Conservation (phyloP, 441 rosid genomes). For the Metrosideros polymorpha region DNA sequence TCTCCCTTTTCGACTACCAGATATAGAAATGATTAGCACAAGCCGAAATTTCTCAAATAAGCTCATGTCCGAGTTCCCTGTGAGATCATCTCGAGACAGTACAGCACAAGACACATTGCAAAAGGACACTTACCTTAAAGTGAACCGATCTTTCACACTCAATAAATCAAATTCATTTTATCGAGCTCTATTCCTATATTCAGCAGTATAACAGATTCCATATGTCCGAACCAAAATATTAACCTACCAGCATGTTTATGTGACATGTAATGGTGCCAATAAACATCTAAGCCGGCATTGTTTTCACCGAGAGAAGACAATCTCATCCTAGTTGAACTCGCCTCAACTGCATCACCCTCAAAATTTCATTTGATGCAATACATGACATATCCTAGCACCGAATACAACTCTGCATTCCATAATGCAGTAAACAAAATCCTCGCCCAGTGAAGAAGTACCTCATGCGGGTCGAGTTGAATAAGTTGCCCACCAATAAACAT, state of each 20-base stretch:
- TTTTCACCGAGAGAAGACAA: neutral
- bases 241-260: neutral
- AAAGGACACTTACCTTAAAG: neutral
- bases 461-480: neutral
- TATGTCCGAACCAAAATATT: neutral
- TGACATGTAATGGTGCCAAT: neutral
- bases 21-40: neutral
- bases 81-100: neutral
- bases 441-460: neutral
- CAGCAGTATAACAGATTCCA: neutral
- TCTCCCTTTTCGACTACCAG: neutral
- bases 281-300: neutral
- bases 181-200: neutral
- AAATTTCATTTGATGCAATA: neutral
- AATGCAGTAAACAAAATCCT: neutral
- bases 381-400: neutral
- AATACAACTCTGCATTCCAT: neutral
- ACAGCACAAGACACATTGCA: neutral
- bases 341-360: neutral
- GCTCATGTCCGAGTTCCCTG: neutral
- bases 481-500: neutral
- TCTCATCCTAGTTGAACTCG: neutral
- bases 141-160: neutral
- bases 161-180: neutral
- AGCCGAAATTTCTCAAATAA: neutral